Evolutionary conservation across 371 early-diverging fungal species (phyloP), one percentile per base, ranked within the genome.

Genomic region (Dinochytrium kinnereticum): DNA sequence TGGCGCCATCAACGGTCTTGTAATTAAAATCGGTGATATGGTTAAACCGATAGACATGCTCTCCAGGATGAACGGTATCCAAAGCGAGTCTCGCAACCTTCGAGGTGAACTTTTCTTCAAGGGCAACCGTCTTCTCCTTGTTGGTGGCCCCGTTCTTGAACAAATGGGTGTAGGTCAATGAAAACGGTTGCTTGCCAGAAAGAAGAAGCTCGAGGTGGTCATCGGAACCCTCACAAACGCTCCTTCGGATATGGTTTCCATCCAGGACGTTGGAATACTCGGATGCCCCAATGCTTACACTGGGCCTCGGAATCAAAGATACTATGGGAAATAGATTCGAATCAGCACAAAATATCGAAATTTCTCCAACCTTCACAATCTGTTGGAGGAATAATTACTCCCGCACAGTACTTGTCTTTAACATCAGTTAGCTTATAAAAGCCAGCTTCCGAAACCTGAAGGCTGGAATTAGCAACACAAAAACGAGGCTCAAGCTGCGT

Each of bases 11-110:
- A n/a, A n/a, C n/a, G 17, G n/a, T 17, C 38, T 73, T 76, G 79
- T 85, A 85, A 64, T 85, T 81, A 65, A 68, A 78, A 65, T 85
- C 85, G n/a, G 76, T n/a, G 30, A 85, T 36, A 1, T 76, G 37
- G 26, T 15, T 50, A 71, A 85, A 75, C 2, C 50, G 53, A 74
- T 82, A 85, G 1, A 39, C 64, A 64, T 81, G 80, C n/a, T 38
- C 50, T 31, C 82, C 82, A 26, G 81, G 77, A 21, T 64, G 3
- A 1, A 67, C 69, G 21, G 85, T 81, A 30, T 73, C 73, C 33
- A 79, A 57, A n/a, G 38, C 34, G 30, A 82, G 59, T 17, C 73
- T 1, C 3, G 66, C 74, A 53, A 74, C 66, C 44, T 64, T 30
- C 59, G 64, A 31, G 51, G 37, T 7, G 51, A 34, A 33, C 70